Evolutionary conservation across 2,329 filamentous ascomycete genomes (phyloP), one percentile per base, ranked within the genome.

Genomic region (Ophiostoma angusticollis): DNA sequence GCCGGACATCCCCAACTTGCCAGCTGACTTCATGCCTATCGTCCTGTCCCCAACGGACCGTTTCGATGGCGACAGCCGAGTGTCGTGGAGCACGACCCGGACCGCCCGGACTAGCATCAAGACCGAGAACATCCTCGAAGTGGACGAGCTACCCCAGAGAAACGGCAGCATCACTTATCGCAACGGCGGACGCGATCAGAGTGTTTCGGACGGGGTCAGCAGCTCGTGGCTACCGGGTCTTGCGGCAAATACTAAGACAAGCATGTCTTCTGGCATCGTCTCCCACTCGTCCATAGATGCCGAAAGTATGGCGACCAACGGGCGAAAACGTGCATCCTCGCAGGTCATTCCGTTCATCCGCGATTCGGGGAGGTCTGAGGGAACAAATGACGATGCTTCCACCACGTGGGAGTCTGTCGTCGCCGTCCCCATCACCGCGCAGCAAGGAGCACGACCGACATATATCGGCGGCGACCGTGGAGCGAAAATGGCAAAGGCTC

Each of bases 341-440:
- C 67, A 66, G 3, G 58, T 72, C 2, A 54, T 73, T 31, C 67
- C 68, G 7, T 40, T 44, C 1, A 42, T 53, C 12, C 58, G 59
- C 35, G 57, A 54, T 19, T 59, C 57, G 11, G 52, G 51, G 9
- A 51, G 50, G 47, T 60, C 54, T 22, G 54, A 51, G 19, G 54
- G 54, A 27, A 52, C 51, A 2, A 49, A 53, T 11, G 65, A 67
- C 21, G 63, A 68, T 33, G 53, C 51, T 1, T 62, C 55, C 5
- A 64, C 62, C 13, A 59, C 63, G 42, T 70, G 66, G 65, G 67
- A 61, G 32, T 68, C 67, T 3, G 54, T 68, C 23, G 53, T 58
- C 31, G 57, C 65, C 13, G 52, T 70, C 37, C 58, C 65, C 41
- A 51, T 72, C 16, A 59, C 60, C 25, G 54, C 61, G 19, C 59